Percentiles rank a stretch among this genome's conserved stretches.
phyloP scores from a whole-genome alignment of 176 grass and related monocot genomes.

The Musa acuminata region DNA sequence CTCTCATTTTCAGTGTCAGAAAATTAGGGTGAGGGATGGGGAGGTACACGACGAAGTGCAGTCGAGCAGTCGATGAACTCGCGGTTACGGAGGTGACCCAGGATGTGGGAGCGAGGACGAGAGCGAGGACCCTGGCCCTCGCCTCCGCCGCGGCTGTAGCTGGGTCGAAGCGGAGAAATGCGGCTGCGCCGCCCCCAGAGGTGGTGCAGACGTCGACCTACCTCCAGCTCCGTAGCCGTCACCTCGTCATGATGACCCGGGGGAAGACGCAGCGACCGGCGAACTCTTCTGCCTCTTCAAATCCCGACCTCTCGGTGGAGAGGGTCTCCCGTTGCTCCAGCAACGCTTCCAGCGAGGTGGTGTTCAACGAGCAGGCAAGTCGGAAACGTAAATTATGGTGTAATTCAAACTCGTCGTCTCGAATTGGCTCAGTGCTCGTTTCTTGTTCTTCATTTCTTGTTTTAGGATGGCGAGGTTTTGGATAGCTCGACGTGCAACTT shows the following conservation, averaged over 20 bases:
- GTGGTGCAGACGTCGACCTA: conserved; percentile 1
- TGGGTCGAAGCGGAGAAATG: neutral
- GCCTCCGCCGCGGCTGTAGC: neutral
- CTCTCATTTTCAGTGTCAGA: neutral
- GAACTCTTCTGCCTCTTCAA: neutral
- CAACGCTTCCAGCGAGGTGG: conserved; percentile 2
- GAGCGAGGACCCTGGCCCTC: conserved; percentile 10
- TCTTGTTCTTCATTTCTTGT: neutral
- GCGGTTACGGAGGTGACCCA: conserved; percentile 5
- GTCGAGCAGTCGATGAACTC: conserved; percentile 10
- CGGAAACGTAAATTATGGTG: neutral
- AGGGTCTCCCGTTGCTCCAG: conserved; percentile 8
- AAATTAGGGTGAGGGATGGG: neutral
- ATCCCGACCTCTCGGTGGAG: neutral
- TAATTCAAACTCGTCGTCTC: neutral
- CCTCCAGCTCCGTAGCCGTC: conserved; percentile 19
- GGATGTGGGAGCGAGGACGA: conserved; percentile 19
- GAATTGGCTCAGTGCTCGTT: neutral
- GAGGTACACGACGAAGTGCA: conserved; percentile 23
- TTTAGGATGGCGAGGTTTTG: conserved; percentile 1
- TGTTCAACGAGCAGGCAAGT: neutral
- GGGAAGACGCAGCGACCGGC: neutral
- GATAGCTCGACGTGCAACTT: neutral
- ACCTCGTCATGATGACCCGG: conserved; percentile 6
- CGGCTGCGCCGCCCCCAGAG: neutral